These are phyloP conservation scores for Aspergillus aculeatus DNA, from an alignment of 2,329 filamentous ascomycete genomes.

Conservation along the genomic window DNA sequence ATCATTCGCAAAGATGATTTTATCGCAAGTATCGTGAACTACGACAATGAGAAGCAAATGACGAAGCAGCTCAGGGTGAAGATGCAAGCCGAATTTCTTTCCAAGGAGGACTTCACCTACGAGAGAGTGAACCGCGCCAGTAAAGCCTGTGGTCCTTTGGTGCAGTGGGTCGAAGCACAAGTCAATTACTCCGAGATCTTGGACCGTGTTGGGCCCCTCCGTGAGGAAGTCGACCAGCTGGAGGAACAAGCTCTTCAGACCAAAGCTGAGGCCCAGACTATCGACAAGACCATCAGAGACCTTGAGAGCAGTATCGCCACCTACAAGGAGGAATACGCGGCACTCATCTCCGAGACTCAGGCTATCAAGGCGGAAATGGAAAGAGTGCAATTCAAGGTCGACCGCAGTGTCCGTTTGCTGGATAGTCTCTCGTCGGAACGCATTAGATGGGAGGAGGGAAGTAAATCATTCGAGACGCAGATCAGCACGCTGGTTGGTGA, in stretches of 20 bases:
- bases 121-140: conserved; percentile 94
- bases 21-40: conserved; percentile 95
- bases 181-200: conserved; percentile 98
- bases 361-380: conserved; percentile 97
- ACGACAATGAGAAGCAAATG: conserved; percentile 95
- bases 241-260: conserved; percentile 89
- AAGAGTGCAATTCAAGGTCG: conserved; percentile 95
- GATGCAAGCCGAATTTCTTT: conserved; percentile 91
- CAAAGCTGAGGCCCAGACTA: conserved; percentile 87
- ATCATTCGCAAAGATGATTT: conserved; percentile 93
- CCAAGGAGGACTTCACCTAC: conserved; percentile 92
- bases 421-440: conserved; percentile 94
- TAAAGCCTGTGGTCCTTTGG: conserved; percentile 93
- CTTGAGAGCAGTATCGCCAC: conserved; percentile 88
- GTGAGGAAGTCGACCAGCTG: conserved; percentile 82
- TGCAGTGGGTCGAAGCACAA: conserved; percentile 96
- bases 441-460: conserved; percentile 91
- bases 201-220: conserved; percentile 86
- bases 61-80: conserved; percentile 75
- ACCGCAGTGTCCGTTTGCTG: conserved; percentile 88
- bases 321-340: conserved; percentile 95
- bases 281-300: conserved; percentile 78
- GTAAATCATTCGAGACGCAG: conserved; percentile 96
- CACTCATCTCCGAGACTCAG: conserved; percentile 93
- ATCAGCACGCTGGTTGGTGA: conserved; percentile 96